Evolutionary conservation across 23 red algal genomes (phyloP), one percentile per base, ranked within the genome.

Genomic region (Gracilaria vermiculophylla): DNA sequence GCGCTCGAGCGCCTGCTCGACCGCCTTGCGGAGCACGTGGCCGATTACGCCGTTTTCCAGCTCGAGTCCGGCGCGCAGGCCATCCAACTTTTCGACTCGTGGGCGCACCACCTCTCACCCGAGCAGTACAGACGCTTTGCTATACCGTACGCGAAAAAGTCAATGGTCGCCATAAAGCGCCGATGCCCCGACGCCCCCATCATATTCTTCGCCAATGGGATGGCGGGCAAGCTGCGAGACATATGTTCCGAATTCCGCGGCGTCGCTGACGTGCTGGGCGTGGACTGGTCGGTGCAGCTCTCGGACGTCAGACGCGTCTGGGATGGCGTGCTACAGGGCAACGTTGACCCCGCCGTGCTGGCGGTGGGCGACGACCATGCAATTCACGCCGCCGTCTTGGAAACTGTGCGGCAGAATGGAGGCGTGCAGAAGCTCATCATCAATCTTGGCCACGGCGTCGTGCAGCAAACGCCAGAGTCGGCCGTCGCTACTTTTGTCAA

Each of bases 31-130:
- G 8, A 75, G 10, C 34, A 70, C 28, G 67, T 97, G 11, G 85
- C 53, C 53, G 86, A 91, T 10, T 97, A 93, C 82, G 91, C 91
- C 32, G 54, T 65, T 11, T 94, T 85, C 67, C 95, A 97, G 84
- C 60, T 90, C 25, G 58, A 85, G 13, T 53, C 37, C 11, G 95
- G 95, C 19, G 95, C 95, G 7, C 83, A 97, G 41, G 95, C 76
- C 21, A 56, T 97, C 27, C 95, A 97, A 80, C 67, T 97, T n/a
- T 97, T 97, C 54, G 95, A 97, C 64, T 90, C 82, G 6, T 97
- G 95, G 95, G 95, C 95, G 29, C 95, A 97, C 58, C 90, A 94
- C 51, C 86, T 97, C 12, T 74, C 50, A 3, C 95, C 95, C 3
- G 95, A 83, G 12, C 83, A 97, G 45, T 97, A 97, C 71, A 45